Evolutionary conservation across 352 stramenopile genomes (phyloP).

Genomic region (Globisporangium recalcitrans): DNA sequence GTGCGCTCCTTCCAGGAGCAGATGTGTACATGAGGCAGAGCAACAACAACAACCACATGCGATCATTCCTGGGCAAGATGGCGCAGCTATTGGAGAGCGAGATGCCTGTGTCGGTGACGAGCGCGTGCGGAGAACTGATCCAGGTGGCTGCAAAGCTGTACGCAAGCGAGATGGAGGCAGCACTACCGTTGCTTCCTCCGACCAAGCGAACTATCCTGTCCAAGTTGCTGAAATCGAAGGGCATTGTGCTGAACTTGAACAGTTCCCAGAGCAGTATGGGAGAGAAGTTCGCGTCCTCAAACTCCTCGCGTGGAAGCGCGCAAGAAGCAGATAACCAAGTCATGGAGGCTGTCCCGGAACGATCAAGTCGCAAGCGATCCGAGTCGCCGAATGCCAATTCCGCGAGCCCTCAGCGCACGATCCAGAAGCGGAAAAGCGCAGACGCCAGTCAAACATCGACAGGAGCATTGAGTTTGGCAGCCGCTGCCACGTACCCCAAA

Average conservation of each 20-base stretch:
- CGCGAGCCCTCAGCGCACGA: slow-evolving; percentile 28
- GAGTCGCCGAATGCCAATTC: slow-evolving; percentile 44
- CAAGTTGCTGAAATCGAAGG: slow-evolving; percentile 51
- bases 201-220: slow-evolving; percentile 46
- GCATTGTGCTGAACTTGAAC: slow-evolving; percentile 41
- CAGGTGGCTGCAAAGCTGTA: slow-evolving; percentile 43
- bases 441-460: slow-evolving; percentile 2
- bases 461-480: background rate
- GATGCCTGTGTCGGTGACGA: slow-evolving; percentile 47
- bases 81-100: slow-evolving; percentile 63
- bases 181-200: slow-evolving; percentile 49
- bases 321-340: slow-evolving; percentile 15
- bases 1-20: slow-evolving; percentile 43
- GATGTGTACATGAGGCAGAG: slow-evolving; percentile 58
- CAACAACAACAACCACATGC: slow-evolving; percentile 62
- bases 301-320: slow-evolving; percentile 20
- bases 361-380: slow-evolving; percentile 37
- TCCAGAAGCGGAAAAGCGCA: slow-evolving; percentile 44
- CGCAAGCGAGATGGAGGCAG: slow-evolving; percentile 42
- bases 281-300: slow-evolving; percentile 7
- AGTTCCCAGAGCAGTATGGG: slow-evolving; percentile 7
- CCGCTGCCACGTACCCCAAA: background rate
- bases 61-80: slow-evolving; percentile 62
- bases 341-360: slow-evolving; percentile 20
- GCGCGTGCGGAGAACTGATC: slow-evolving; percentile 55